Conservation (phyloP, 768 basidiomycete species). For the Sarcomyxa edulis region DNA sequence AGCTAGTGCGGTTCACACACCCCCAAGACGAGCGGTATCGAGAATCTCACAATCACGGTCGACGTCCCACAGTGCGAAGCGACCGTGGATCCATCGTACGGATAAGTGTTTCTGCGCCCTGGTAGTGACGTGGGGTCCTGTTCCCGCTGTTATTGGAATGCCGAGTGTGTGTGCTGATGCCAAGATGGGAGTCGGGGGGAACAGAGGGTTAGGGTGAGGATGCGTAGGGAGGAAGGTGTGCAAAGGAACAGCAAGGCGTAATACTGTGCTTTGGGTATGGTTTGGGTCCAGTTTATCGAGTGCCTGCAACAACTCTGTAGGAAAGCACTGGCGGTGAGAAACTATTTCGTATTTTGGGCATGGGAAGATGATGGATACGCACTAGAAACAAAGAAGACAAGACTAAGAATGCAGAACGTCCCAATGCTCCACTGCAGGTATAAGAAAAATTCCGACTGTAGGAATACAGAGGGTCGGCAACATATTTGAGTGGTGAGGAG, state of each 20-base stretch:
- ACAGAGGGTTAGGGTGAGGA: not conserved
- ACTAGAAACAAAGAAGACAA: constrained; percentile 1
- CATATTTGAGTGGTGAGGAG: constrained; percentile 1
- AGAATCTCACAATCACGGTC: constrained; percentile 8
- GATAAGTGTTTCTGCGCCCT: constrained; percentile 5
- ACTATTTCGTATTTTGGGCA: too few relatives aligned
- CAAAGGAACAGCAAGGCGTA: constrained; percentile 1
- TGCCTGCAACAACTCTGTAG: constrained; percentile 1
- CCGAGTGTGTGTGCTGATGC: not conserved
- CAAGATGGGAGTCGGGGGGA: not conserved
- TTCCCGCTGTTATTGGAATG: not conserved
- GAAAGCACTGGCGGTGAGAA: not conserved
- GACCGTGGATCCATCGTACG: constrained; percentile 6
- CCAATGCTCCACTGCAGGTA: not conserved
- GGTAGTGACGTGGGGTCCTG: too few relatives aligned
- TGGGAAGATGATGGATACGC: not conserved
- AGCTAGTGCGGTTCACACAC: too few relatives aligned
- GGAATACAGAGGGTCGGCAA: not conserved
- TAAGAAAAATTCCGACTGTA: not conserved
- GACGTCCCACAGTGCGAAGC: constrained; percentile 9
- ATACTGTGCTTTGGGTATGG: constrained; percentile 1
- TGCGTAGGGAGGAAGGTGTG: constrained; percentile 1
- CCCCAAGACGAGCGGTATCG: too few relatives aligned
- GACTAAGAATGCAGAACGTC: not conserved
- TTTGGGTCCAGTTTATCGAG: not conserved